Evolutionary conservation across 192 early-diverging fungal genomes (phyloP).

Genomic region (Podila clonocystis): DNA sequence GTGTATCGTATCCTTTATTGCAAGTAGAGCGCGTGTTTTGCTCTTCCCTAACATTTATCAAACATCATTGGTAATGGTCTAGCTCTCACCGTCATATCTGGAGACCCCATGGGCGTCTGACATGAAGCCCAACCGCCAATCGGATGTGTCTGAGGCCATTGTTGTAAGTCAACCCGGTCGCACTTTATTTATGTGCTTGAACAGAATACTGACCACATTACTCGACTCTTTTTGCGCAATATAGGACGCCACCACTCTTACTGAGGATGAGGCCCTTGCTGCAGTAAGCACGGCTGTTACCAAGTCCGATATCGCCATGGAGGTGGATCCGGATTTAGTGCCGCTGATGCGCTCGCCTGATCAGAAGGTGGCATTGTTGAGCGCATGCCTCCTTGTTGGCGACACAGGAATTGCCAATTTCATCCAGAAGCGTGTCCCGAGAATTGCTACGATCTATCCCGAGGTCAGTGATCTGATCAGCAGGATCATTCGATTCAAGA

Average conservation of each 20-base stretch:
- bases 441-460: constrained; percentile 62
- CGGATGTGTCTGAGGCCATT: constrained; percentile 51
- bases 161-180: constrained; percentile 46
- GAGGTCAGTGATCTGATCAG: constrained; percentile 69
- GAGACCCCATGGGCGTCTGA: constrained; percentile 51
- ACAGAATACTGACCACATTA: too few species aligned
- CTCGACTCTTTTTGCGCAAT: background rate
- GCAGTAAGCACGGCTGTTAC: background rate
- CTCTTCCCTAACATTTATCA: too few species aligned
- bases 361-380: constrained; percentile 70
- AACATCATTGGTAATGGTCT: background rate
- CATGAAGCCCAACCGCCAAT: constrained; percentile 51
- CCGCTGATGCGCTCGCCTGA: constrained; percentile 42
- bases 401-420: constrained; percentile 59
- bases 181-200: too few species aligned
- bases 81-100: constrained; percentile 60
- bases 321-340: background rate
- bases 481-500: constrained; percentile 63
- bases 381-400: constrained; percentile 72
- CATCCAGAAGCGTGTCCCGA: constrained; percentile 62
- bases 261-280: constrained; percentile 7
- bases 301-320: background rate
- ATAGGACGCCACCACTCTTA: constrained; percentile 32
- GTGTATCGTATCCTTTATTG: too few species aligned
- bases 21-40: background rate